phyloP scores from a whole-genome alignment of 441 rosid genomes.

The Manihot esculenta region DNA sequence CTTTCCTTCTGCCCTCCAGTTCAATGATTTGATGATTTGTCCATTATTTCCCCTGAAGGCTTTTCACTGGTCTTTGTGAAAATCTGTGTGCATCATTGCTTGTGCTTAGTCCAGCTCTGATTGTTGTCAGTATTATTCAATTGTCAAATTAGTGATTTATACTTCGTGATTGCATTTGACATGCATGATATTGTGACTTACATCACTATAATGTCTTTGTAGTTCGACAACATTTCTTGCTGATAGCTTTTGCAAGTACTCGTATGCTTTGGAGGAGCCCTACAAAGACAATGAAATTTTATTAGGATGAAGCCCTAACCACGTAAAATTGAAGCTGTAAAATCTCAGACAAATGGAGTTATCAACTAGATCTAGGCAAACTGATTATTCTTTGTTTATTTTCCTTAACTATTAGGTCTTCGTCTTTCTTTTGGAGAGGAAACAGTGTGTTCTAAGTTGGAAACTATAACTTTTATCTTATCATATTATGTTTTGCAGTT shows the following conservation, averaged over 20 bases:
- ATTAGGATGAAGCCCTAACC: not conserved
- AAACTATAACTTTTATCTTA: not conserved
- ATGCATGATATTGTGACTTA: not conserved
- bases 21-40: not conserved
- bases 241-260: not conserved
- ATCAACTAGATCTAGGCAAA: not conserved
- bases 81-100: not conserved
- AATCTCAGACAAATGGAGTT: not conserved
- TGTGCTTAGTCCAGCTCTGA: not conserved
- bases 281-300: too few species aligned
- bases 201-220: too few species aligned
- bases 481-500: slow-evolving; percentile 1
- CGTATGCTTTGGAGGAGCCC: not conserved
- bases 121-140: not conserved
- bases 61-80: not conserved
- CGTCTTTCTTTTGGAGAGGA: not conserved
- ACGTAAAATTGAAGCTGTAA: not conserved
- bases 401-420: not conserved
- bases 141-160: not conserved
- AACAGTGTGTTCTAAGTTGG: not conserved
- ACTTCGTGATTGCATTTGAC: not conserved
- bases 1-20: not conserved
- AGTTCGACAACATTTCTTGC: not conserved
- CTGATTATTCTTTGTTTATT: not conserved
- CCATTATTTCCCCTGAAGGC: not conserved